Base-by-base conservation (phyloP, 2,329 filamentous ascomycete species). In the Pestalotiopsis sp. region DNA sequence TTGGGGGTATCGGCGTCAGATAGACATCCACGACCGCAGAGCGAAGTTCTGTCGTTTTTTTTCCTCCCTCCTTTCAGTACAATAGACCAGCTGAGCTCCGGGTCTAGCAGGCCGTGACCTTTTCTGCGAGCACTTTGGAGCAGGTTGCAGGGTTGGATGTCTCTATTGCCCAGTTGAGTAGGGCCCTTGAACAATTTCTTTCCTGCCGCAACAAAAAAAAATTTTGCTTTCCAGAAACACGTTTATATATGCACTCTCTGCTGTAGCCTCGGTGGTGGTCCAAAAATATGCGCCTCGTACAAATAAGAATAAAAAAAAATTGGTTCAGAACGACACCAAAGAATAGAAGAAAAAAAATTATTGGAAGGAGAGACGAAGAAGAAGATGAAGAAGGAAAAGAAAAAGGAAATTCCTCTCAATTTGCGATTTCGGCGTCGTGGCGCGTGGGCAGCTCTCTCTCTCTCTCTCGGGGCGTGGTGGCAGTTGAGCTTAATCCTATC, bases 1-100 rank as follows among this genome's bases (percentile, higher is more conserved):
- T 74, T 76, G 73, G 74, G 72, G 70, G 69, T 69, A 60, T 20
- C 66, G 56, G 45, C 58, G 66, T 67, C 66, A 62, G 67, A 65
- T 59, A 58, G 60, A 68, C 38, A 68, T 68, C 67, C 67, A 65
- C 66, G 25, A 58, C 67, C 27, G 39, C 60, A 41, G 36, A 25
- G 66, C 39, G 65, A 61, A 66, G 62, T 66, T 65, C 58, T 65
- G 60, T 52, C 45, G 63, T 56, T 25, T 36, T 49, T 52, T 45
- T 45, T 12, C 13, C 45, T 52, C 45, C 14, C 39, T 58, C 45
- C 64, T 49, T 31, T 62, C 67, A 60, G 64, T 59, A 65, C 45
- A 52, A 52, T 20, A 5, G 20, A 31, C 45, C 58, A 36, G 39
- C 58, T 39, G 41, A 27, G 45, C 25, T 61, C 61, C 56, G 41